A percentile compares a stretch with the other conserved stretches of the same genome.
phyloP scores from a whole-genome alignment of 805 yeast genomes.

The Hagleromyces aurorensis region DNA sequence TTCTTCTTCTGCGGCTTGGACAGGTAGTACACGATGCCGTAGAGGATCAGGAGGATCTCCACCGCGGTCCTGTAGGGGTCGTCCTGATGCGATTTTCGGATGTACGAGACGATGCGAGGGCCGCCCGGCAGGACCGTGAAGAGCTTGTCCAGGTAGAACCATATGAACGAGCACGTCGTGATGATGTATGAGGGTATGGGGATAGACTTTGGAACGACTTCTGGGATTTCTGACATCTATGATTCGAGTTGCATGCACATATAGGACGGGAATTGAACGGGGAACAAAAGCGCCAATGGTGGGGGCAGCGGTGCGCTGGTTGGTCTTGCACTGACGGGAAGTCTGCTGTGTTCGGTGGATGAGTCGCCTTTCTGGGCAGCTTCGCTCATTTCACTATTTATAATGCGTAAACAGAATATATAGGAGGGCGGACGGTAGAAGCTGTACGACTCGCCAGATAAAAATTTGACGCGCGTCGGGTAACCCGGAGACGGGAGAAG shows the following conservation, averaged over 20 bases:
- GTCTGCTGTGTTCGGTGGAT: no score
- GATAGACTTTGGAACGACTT: conserved; percentile 23
- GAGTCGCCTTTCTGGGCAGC: no score
- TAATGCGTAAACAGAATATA: no score
- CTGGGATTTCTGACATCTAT: conserved; percentile 20
- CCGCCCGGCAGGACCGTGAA: conserved; percentile 25
- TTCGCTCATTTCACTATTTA: no score
- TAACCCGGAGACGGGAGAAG: no score
- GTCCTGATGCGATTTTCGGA: conserved; percentile 78
- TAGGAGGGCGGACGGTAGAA: no score
- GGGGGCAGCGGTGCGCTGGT: no score
- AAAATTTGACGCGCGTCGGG: no score
- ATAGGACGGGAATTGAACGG: no score
- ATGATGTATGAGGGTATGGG: conserved; percentile 25
- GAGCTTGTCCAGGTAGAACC: conserved; percentile 16
- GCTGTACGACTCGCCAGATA: no score
- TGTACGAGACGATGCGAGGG: conserved; percentile 48
- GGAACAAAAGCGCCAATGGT: conserved; percentile 1
- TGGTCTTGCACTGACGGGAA: no score
- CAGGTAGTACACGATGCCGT: conserved; percentile 77
- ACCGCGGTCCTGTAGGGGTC: conserved; percentile 87
- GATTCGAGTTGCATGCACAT: no score
- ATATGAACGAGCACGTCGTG: conserved; percentile 17
- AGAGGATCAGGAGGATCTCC: conserved; percentile 66
- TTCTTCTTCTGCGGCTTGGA: conserved; percentile 63